Conservation (phyloP, 129 eudicot genomes). For the Apium graveolens region DNA sequence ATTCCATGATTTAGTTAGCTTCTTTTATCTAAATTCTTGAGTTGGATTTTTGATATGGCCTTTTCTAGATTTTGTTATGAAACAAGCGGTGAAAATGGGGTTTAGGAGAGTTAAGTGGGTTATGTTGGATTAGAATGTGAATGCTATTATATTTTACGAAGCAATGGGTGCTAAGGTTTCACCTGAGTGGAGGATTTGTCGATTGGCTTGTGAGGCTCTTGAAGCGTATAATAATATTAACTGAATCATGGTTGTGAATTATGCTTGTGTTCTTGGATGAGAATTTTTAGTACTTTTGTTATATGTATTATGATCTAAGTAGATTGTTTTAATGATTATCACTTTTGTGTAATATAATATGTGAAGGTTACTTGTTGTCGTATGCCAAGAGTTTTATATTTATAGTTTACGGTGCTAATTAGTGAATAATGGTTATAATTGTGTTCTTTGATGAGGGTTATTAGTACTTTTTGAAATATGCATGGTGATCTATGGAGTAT, state of each 20-base stretch:
- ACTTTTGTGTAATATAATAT: not conserved
- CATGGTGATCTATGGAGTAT: too few species aligned
- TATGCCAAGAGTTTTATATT: too few species aligned
- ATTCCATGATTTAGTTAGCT: not conserved
- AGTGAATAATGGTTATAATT: too few species aligned
- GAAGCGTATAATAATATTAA: constrained; percentile 27
- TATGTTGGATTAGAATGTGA: constrained; percentile 79
- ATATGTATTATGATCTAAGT: not conserved
- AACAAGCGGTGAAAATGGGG: too few species aligned
- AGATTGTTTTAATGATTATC: not conserved
- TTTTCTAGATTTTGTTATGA: not conserved
- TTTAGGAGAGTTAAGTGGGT: constrained; percentile 87
- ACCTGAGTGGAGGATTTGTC: constrained; percentile 72
- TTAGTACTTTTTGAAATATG: too few species aligned
- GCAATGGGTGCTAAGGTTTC: constrained; percentile 70
- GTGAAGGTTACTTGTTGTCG: too few species aligned
- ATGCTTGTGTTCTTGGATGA: too few species aligned
- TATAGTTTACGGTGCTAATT: too few species aligned
- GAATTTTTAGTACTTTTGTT: too few species aligned
- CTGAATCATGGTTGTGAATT: too few species aligned
- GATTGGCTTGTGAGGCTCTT: constrained; percentile 65
- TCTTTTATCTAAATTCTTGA: not conserved
- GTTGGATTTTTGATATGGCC: not conserved
- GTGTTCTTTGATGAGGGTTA: too few species aligned
- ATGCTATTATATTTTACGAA: constrained; percentile 67